Evolutionary conservation across 2,329 filamentous ascomycete genomes (phyloP).

Genomic region (Colletotrichum sidae): DNA sequence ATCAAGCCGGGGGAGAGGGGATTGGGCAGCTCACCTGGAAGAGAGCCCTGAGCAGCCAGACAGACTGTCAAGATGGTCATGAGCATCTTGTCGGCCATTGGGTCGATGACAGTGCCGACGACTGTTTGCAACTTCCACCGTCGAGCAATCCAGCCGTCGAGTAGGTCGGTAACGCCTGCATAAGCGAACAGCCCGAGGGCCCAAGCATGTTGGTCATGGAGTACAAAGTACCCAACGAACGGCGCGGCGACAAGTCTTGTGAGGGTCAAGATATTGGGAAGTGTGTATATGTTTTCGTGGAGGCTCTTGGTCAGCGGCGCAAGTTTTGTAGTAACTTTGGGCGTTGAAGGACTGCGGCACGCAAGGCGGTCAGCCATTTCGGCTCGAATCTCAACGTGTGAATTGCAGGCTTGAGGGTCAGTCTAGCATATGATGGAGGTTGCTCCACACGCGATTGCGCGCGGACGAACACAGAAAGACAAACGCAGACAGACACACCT

Average conservation of each 20-base stretch:
- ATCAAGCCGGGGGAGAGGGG: not conserved
- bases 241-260: conserved; percentile 87
- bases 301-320: conserved; percentile 21
- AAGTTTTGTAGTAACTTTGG: conserved; percentile 25
- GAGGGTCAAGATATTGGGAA: conserved; percentile 94
- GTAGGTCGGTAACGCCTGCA: conserved; percentile 88
- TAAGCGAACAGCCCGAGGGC: conserved; percentile 91
- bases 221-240: conserved; percentile 86
- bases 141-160: conserved; percentile 95
- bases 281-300: conserved; percentile 94
- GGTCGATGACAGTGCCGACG: conserved; percentile 93
- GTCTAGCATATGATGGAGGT: no score
- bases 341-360: not conserved
- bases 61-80: conserved; percentile 95
- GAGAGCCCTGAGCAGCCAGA: conserved; percentile 82
- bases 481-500: no score
- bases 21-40: conserved; percentile 73
- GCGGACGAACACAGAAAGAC: no score
- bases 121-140: conserved; percentile 91
- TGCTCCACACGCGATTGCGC: no score
- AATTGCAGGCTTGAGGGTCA: no score
- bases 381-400: not conserved
- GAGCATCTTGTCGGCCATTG: conserved; percentile 95
- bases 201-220: conserved; percentile 82
- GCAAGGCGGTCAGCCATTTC: not conserved